phyloP scores from a whole-genome alignment of 441 rosid genomes.

The Populus hybrid region DNA sequence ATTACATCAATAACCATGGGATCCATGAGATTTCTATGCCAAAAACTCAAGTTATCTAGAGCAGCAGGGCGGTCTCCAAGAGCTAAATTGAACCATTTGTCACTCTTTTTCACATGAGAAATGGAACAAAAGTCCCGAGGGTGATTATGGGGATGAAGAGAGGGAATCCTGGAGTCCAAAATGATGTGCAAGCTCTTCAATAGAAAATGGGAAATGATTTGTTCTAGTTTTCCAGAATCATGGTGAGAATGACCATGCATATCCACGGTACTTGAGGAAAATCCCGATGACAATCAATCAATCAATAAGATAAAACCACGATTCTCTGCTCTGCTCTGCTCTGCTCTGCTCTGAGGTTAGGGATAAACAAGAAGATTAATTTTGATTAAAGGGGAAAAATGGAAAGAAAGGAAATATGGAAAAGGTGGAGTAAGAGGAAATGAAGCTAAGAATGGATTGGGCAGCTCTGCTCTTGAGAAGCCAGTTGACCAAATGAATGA shows the following conservation, averaged over 20 bases:
- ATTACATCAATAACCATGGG: slow-evolving; percentile 80
- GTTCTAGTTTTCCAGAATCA: slow-evolving; percentile 60
- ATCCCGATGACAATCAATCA: too few species aligned
- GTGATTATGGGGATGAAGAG: slow-evolving; percentile 45
- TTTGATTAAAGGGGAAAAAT: not conserved
- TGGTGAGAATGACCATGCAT: slow-evolving; percentile 35
- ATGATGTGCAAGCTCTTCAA: slow-evolving; percentile 75
- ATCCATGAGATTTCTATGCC: slow-evolving; percentile 68
- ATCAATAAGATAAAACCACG: not conserved
- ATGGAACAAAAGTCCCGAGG: slow-evolving; percentile 31
- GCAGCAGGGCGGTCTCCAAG: slow-evolving; percentile 84
- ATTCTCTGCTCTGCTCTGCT: not conserved
- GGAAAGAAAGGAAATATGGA: not conserved
- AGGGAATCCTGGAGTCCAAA: slow-evolving; percentile 76
- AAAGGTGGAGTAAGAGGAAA: not conserved
- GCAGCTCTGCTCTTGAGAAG: not conserved
- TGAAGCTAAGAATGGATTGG: not conserved
- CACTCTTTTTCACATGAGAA: slow-evolving; percentile 57
- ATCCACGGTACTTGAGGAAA: slow-evolving; percentile 32
- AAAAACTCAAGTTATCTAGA: slow-evolving; percentile 61
- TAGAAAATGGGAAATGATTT: slow-evolving; percentile 66
- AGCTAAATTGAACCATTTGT: slow-evolving; percentile 86
- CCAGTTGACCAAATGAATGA: too few species aligned
- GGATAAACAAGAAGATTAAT: not conserved
- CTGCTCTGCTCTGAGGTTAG: not conserved